Conservation (phyloP, 164 flowering plant genomes). For the Nymphaea thermarum region DNA sequence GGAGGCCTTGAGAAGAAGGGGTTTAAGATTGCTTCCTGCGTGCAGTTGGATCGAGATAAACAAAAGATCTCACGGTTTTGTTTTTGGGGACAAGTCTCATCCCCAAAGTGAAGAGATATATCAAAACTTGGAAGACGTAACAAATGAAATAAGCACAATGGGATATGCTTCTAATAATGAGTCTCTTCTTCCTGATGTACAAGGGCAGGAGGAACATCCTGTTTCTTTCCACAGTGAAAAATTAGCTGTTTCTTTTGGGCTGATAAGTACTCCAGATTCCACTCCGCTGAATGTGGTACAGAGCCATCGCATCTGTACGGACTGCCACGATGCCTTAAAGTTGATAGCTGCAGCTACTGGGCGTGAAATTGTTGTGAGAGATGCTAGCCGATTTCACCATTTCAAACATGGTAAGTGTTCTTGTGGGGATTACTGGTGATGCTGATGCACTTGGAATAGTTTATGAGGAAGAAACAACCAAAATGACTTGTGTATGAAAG, state of each 20-base stretch:
- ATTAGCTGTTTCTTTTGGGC: conserved; percentile 64
- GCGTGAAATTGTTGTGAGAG: conserved; percentile 55
- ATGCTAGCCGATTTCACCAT: conserved; percentile 76
- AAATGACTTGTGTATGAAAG: too few relatives aligned
- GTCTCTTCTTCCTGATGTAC: conserved; percentile 73
- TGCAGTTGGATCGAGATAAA: conserved; percentile 76
- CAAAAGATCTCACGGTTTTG: conserved; percentile 37
- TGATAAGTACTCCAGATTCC: conserved; percentile 36
- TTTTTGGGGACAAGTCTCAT: conserved; percentile 48
- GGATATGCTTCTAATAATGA: conserved; percentile 41
- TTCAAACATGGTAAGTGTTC: conserved; percentile 44
- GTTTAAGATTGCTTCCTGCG: conserved; percentile 52
- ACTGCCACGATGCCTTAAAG: conserved; percentile 61
- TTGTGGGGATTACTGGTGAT: conserved; percentile 85
- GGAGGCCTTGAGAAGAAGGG: conserved; percentile 42
- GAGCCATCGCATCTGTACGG: conserved; percentile 59
- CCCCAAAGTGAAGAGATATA: conserved; percentile 37
- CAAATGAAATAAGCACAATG: conserved; percentile 35
- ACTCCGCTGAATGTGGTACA: conserved; percentile 58
- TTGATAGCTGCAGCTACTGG: conserved; percentile 38
- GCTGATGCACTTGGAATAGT: background rate
- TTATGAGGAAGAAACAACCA: too few relatives aligned
- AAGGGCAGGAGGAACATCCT: conserved; percentile 39
- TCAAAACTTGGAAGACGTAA: conserved; percentile 35
- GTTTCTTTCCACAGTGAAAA: conserved; percentile 57